Percentiles rank a stretch among this genome's conserved stretches.
phyloP scores from a whole-genome alignment of 2,329 filamentous ascomycete genomes.

The Venturia aucupariae region DNA sequence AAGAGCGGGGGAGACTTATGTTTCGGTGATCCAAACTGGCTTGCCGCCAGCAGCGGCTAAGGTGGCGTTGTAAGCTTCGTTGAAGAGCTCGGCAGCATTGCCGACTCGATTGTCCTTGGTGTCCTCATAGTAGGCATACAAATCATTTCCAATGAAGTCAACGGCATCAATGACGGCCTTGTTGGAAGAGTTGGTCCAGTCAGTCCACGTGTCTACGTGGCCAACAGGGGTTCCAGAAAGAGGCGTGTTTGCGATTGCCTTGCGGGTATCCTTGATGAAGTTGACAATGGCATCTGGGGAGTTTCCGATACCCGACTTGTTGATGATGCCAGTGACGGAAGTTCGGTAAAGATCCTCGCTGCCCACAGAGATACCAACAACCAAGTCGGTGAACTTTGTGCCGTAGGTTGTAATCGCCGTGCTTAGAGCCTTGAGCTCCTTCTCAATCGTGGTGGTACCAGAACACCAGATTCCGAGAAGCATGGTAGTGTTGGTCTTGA shows the following conservation, averaged over 20 bases:
- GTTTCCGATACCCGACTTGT: conserved; percentile 11
- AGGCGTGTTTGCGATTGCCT: conserved; percentile 17
- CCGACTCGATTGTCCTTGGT: conserved; percentile 26
- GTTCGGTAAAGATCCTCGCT: conserved; percentile 53
- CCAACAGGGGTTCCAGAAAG: conserved; percentile 19
- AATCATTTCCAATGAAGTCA: conserved; percentile 30
- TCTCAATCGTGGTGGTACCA: conserved; percentile 21
- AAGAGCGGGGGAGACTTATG: conserved; percentile 11
- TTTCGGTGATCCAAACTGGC: conserved; percentile 31
- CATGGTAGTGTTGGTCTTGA: conserved; percentile 27
- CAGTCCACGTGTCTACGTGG: conserved; percentile 26
- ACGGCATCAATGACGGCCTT: conserved; percentile 27
- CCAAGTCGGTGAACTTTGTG: conserved; percentile 21
- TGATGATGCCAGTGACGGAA: conserved; percentile 6
- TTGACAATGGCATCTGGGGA: conserved; percentile 6
- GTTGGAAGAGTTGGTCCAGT: conserved; percentile 26
- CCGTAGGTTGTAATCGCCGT: conserved; percentile 27
- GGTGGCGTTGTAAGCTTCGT: conserved; percentile 24
- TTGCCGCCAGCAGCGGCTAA: conserved; percentile 22
- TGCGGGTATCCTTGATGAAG: conserved; percentile 16
- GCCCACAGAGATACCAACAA: conserved; percentile 29
- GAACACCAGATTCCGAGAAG: conserved; percentile 29
- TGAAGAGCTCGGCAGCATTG: conserved; percentile 23
- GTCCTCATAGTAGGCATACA: conserved; percentile 30
- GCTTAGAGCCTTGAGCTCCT: conserved; percentile 26